A percentile compares a stretch with the other conserved stretches of the same genome.
phyloP scores from a whole-genome alignment of 2,329 filamentous ascomycete species.

The Mariannaea elegans region DNA sequence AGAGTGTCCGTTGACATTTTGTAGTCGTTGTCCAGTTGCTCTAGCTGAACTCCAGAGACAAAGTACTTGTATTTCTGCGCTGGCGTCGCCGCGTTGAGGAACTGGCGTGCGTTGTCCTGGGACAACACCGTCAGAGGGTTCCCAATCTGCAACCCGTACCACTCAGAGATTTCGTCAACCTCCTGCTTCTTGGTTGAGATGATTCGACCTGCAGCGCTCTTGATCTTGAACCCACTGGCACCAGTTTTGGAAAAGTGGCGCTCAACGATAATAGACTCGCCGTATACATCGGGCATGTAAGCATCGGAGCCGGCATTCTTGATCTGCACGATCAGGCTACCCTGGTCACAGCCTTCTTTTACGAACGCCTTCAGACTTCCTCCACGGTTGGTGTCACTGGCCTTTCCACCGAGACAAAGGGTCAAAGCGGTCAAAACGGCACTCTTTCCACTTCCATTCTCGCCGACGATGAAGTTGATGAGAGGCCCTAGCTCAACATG shows the following conservation, averaged over 20 bases:
- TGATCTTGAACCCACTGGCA: conserved; percentile 85
- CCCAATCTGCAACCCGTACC: conserved; percentile 92
- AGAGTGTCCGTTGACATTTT: conserved; percentile 81
- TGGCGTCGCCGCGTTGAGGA: conserved; percentile 85
- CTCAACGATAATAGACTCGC: conserved; percentile 88
- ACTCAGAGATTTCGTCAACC: conserved; percentile 92
- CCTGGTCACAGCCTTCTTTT: conserved; percentile 84
- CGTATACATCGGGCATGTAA: conserved; percentile 84
- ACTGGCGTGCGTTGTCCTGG: conserved; percentile 93
- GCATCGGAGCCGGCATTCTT: conserved; percentile 90
- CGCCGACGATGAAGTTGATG: conserved; percentile 97
- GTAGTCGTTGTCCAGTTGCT: conserved; percentile 93
- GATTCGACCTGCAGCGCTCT: conserved; percentile 72
- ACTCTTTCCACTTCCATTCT: conserved; percentile 98
- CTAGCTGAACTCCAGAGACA: conserved; percentile 90
- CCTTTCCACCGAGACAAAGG: conserved; percentile 93
- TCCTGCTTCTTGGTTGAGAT: conserved; percentile 87
- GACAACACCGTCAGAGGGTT: conserved; percentile 96
- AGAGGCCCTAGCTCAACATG: conserved; percentile 87
- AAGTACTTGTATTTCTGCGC: conserved; percentile 96
- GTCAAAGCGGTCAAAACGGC: conserved; percentile 93
- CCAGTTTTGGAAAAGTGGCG: conserved; percentile 83
- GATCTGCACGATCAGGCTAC: conserved; percentile 81
- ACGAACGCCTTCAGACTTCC: conserved; percentile 90
- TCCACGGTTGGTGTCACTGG: conserved; percentile 90